Base-by-base conservation (phyloP, 2,329 filamentous ascomycete genomes). In the Cryphonectria carpinicola region DNA sequence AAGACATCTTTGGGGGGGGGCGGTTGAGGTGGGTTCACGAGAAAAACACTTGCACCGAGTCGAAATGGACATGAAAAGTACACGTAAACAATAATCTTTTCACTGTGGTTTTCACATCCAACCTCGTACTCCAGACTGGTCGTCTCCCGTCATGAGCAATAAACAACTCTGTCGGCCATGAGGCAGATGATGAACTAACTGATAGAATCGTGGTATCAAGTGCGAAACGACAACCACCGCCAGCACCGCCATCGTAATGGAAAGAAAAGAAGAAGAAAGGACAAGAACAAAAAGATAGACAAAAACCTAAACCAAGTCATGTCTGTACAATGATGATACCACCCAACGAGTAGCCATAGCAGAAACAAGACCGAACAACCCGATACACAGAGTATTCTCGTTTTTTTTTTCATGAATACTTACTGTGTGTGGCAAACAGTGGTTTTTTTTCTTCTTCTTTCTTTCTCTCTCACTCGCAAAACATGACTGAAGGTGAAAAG, bases 181-280 rank as follows among this genome's bases (percentile, higher is more conserved):
- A 39, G 61, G 61, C 61, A 46, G 4, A 32, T 8, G 4, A 39
- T 4, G n/a, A 28, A 64, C 13, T 4, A 28, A 52, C 14, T 32
- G 43, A 46, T 28, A 46, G 39, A 64, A 64, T n/a, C 63, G 43
- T 65, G 63, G 63, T 65, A 65, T 65, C 63, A 65, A 64, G 61
- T 46, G 61, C 39, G 13, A 41, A 64, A n/a, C 14, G n/a, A 22
- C n/a, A 49, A 22, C 25, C 25, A 10, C 46, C 46, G 17, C 46
- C 46, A 22, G 17, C 22, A n/a, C 46, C 46, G 19, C 14, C 37
- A 32, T 35, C 39, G 19, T 65, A 10, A 61, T 61, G 35, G 39
- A 25, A 25, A 39, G 10, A 19, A 39, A 41, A 25, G 14, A n/a
- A 28, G 32, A 4, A 13, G n/a, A 19, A 8, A 62, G 35, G 32